Percentiles rank a stretch among this genome's conserved stretches.
These are phyloP conservation scores for Marasmius tenuissimus DNA, from an alignment of 1,284 basidiomycete genomes.

Conservation along the genomic window DNA sequence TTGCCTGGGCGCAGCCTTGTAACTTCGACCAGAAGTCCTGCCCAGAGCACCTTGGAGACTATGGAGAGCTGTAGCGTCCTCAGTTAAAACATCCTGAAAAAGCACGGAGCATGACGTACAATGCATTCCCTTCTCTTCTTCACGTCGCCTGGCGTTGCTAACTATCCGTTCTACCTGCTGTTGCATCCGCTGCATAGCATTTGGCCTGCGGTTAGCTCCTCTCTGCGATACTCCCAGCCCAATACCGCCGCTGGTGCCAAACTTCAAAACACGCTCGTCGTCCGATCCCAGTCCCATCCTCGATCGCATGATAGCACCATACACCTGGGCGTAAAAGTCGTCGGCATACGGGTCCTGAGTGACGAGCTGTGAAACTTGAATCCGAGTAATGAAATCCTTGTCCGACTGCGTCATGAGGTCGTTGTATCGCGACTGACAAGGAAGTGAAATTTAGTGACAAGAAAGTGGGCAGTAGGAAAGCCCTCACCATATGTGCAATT, in stretches of 20 bases:
- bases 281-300: slow-evolving; percentile 70
- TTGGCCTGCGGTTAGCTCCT: slow-evolving; percentile 73
- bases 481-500: slow-evolving; percentile 79
- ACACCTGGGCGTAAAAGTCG: slow-evolving; percentile 98
- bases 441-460: slow-evolving; percentile 10
- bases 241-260: slow-evolving; percentile 78
- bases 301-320: slow-evolving; percentile 78
- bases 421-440: slow-evolving; percentile 88
- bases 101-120: slow-evolving; percentile 44
- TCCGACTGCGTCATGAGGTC: slow-evolving; percentile 99
- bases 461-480: slow-evolving; percentile 2
- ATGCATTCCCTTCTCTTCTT: slow-evolving; percentile 76
- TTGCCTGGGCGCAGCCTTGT: slow-evolving; percentile 94
- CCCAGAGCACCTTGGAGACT: slow-evolving; percentile 95
- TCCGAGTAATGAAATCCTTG: slow-evolving; percentile 99
- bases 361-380: slow-evolving; percentile 97
- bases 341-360: slow-evolving; percentile 96
- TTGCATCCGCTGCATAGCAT: slow-evolving; percentile 96
- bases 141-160: slow-evolving; percentile 84
- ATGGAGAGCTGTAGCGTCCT: slow-evolving; percentile 55
- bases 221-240: slow-evolving; percentile 76
- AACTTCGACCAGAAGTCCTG: slow-evolving; percentile 87
- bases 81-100: background rate
- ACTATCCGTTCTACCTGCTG: slow-evolving; percentile 97
- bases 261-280: slow-evolving; percentile 80